Percentiles rank a stretch among this genome's conserved stretches.
Conservation (phyloP, 1,284 basidiomycete species). For the Ganoderma lucidum region DNA sequence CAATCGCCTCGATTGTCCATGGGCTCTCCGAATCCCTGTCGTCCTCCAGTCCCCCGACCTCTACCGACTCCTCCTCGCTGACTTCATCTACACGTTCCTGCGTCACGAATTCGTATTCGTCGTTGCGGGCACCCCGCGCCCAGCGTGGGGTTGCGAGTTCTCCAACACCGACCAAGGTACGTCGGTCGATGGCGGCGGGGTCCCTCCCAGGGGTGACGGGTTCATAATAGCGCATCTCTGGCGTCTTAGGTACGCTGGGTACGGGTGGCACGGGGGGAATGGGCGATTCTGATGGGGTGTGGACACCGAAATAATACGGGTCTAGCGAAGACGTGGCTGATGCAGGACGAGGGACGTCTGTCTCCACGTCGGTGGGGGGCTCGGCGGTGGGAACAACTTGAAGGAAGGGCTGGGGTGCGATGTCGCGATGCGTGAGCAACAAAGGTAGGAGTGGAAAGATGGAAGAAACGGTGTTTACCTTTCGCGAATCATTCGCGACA, state of each 20-base stretch:
- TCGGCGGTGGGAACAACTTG: conserved; percentile 48
- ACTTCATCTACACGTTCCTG: conserved; percentile 49
- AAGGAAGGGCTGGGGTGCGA: conserved; percentile 45
- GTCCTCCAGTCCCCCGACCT: conserved; percentile 50
- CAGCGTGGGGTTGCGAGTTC: conserved; percentile 98
- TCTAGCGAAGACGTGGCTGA: conserved; percentile 81
- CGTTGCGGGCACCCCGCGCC: conserved; percentile 55
- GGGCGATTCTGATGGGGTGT: conserved; percentile 71
- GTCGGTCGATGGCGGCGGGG: conserved; percentile 86
- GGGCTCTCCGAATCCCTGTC: conserved; percentile 71
- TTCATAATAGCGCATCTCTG: conserved; percentile 53
- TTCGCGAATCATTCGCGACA: conserved; percentile 36
- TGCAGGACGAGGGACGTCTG: conserved; percentile 56
- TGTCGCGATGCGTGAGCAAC: conserved; percentile 10
- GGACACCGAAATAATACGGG: conserved; percentile 82
- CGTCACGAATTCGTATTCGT: conserved; percentile 44
- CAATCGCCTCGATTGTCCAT: conserved; percentile 87
- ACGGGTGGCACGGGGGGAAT: conserved; percentile 55
- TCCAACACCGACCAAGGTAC: conserved; percentile 91
- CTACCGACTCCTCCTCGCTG: conserved; percentile 53
- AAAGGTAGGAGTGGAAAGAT: not conserved
- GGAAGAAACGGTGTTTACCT: conserved; percentile 33
- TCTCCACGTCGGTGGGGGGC: conserved; percentile 41
- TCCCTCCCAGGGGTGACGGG: conserved; percentile 80
- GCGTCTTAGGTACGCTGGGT: conserved; percentile 44